Percentiles rank a stretch among this genome's conserved stretches.
phyloP scores from a whole-genome alignment of 371 early-diverging fungal genomes.

The Apophysomyces sp. region DNA sequence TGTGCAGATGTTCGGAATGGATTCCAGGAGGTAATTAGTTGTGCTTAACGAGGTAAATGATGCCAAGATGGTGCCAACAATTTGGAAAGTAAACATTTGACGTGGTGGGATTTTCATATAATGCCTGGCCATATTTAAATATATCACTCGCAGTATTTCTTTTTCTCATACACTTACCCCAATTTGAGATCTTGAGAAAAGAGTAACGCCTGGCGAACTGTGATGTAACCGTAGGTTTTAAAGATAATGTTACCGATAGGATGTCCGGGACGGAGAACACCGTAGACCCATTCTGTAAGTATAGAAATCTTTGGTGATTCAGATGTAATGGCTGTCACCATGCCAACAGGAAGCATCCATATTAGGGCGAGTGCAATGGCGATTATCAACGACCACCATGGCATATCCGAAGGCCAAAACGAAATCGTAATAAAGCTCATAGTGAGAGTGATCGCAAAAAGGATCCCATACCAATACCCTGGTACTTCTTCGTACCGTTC shows the following conservation, averaged over 20 bases:
- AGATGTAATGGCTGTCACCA: conserved; percentile 45
- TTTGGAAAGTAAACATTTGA: conserved; percentile 59
- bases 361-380: conserved; percentile 61
- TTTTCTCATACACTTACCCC: conserved; percentile 9
- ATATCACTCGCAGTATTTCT: neutral
- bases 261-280: conserved; percentile 55
- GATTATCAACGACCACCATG: conserved; percentile 66
- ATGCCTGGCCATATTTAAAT: conserved; percentile 30
- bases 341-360: conserved; percentile 71
- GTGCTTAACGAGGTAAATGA: conserved; percentile 56
- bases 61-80: conserved; percentile 59
- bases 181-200: conserved; percentile 62
- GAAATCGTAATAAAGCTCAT: conserved; percentile 46
- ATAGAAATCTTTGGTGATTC: conserved; percentile 39
- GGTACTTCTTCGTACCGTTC: conserved; percentile 63
- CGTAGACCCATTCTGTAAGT: conserved; percentile 47
- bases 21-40: conserved; percentile 57
- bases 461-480: conserved; percentile 57
- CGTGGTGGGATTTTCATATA: conserved; percentile 74
- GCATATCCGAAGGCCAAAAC: conserved; percentile 50
- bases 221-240: conserved; percentile 59
- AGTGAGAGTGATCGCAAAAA: conserved; percentile 44
- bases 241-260: conserved; percentile 61
- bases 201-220: conserved; percentile 53
- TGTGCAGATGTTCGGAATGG: conserved; percentile 56